Base-by-base conservation (phyloP, 208 protist genomes). In the Novymonas esmeraldas region DNA sequence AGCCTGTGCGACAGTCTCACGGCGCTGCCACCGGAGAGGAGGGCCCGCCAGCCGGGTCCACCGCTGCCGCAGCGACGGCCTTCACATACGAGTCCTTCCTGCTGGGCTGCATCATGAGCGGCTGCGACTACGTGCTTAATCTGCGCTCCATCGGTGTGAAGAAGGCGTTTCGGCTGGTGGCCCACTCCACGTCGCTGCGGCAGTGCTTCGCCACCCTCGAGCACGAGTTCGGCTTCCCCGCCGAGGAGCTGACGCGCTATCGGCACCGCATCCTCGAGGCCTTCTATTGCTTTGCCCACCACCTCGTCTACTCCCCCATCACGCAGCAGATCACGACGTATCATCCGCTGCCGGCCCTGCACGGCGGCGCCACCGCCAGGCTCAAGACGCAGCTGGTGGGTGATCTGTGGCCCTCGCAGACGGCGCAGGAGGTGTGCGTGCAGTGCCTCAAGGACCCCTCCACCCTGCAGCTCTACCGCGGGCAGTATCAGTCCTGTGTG, bases 41-140 rank as follows among this genome's bases (percentile, higher is more conserved):
- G 29, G 42, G 7, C 16, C 6, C 0, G 18, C 6, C 9, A 22
- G 50, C 24, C 44, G 29, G 28, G 18, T 3, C 42, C 10, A 38
- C 4, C 22, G 31, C 73, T 7, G 46, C 61, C 14, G 16, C 54
- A 36, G 16, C 62, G 16, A 33, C 29, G 13, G 24, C 60, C 50
- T 91, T 86, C 59, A 81, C 79, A 16, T 89, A 93, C 68, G 85
- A 94, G 54, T 95, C 91, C 33, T 97, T 99, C 36, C 64, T 98
- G 3, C 82, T 95, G 4, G 92, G 89, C 62, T 99, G 97, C 76
- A 97, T 99, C 59, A 73, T 99, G 50, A 86, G 93, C 10, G 98
- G 98, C 9, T 99, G 98, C 75, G 98, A 99, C 76, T 99, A 99
- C 72, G 66, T 99, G 28, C 65, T 87, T 1, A 98, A 89, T 38